Conservation (phyloP, 768 basidiomycete genomes). For the Rhizopogon vulgaris region DNA sequence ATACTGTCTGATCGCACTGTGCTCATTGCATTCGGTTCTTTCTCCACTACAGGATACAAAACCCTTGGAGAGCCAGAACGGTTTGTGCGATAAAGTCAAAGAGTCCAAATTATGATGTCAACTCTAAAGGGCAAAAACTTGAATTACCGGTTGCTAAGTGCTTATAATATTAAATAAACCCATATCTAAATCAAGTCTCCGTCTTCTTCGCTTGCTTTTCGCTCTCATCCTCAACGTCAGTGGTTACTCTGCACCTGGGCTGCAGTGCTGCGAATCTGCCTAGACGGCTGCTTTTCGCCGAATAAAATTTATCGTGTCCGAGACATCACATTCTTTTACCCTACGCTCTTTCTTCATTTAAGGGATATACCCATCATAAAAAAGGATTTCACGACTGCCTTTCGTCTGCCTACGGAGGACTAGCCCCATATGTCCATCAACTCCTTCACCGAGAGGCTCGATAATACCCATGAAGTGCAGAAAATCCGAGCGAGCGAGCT, state of each 20-base stretch:
- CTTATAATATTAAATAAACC: not conserved
- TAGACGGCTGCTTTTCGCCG: not conserved
- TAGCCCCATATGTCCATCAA: slow-evolving; percentile 1
- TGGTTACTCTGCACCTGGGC: not conserved
- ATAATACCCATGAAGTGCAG: slow-evolving; percentile 15
- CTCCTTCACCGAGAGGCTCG: not conserved
- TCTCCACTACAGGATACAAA: too few species aligned
- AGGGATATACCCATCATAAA: too few species aligned
- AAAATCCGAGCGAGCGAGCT: slow-evolving; percentile 5
- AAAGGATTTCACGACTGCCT: too few species aligned
- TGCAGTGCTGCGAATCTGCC: not conserved
- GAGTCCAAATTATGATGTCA: not conserved
- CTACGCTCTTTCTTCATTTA: not conserved
- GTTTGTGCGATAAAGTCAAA: too few species aligned
- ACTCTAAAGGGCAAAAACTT: not conserved
- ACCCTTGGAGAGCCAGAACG: too few species aligned
- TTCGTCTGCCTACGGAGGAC: too few species aligned
- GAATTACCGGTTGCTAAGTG: not conserved
- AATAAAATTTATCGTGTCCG: not conserved
- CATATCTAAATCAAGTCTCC: not conserved
- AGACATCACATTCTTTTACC: not conserved
- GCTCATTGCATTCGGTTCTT: slow-evolving; percentile 36
- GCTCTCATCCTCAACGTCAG: not conserved
- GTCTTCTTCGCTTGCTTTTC: not conserved
- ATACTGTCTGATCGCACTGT: slow-evolving; percentile 62